Conservation (phyloP, 1,139 yeast species). For the Magnusiomyces paraingens region DNA sequence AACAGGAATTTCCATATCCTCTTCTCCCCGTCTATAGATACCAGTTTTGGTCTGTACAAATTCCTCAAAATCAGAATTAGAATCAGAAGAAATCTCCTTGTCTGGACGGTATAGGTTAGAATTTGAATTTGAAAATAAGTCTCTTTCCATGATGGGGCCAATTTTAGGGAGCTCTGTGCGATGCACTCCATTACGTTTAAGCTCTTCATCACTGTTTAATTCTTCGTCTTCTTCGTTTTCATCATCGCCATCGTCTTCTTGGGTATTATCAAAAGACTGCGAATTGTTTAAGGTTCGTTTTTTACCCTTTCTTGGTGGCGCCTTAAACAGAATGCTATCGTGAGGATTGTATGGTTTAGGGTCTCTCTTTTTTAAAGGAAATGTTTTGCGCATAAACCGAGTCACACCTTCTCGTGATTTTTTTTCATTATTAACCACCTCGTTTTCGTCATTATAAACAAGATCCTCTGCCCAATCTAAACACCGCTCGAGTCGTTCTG, state of each 20-base stretch:
- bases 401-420: no score
- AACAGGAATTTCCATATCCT: not conserved
- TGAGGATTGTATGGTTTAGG: no score
- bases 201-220: not conserved
- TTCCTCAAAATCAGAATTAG: not conserved
- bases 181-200: slow-evolving; percentile 1
- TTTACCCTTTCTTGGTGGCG: not conserved
- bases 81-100: not conserved
- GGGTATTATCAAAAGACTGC: not conserved
- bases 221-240: slow-evolving; percentile 2
- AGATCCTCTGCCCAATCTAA: slow-evolving; percentile 29
- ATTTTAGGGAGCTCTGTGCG: not conserved
- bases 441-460: slow-evolving; percentile 10
- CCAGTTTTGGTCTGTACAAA: not conserved
- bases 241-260: not conserved
- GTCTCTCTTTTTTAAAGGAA: not conserved
- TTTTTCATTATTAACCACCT: not conserved
- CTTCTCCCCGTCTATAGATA: not conserved
- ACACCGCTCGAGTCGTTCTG: slow-evolving; percentile 25
- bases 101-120: not conserved
- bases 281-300: not conserved
- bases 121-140: not conserved
- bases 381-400: not conserved
- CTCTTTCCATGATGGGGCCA: not conserved
- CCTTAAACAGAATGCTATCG: not conserved